Base-by-base conservation (phyloP, 2,329 filamentous ascomycete genomes). In the Fusarium verrucosum region DNA sequence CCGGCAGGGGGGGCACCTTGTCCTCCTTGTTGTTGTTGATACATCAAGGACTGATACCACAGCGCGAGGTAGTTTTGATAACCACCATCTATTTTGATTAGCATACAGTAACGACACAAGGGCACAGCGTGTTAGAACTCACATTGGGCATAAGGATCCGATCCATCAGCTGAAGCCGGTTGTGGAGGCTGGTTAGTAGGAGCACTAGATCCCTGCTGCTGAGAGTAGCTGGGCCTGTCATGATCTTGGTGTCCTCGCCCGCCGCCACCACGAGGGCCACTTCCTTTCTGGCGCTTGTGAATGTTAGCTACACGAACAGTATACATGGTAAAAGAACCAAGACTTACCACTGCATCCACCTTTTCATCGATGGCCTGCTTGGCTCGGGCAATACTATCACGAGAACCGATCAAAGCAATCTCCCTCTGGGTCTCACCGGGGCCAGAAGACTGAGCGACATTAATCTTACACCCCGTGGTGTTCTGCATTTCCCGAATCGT, bases 401-500 rank as follows among this genome's bases (percentile, higher is more conserved):
- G 86, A 33, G 85, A 87, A 63, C 93, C 94, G 64, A 95, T 90
- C 40, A 97, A 84, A 41, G 91, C 92, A 73, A 97, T 96, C 76
- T 96, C 91, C 72, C 93, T 89, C 76, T 95, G 89, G 56, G 88
- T 85, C 73, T 96, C 92, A 66, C 87, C 85, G 45, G 90, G 89
- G 16, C 90, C 90, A 32, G 88, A 89, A 9, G 92, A 89, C 71
- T 92, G 91, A 28, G 92, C 91, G 23, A 97, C 93, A 72, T 97
- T 97, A 82, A 97, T 96, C 81, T 96, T 96, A 84, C 94, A 97
- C 41, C 92, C 91, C 7, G 92, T 95, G 28, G 82, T 85, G 73
- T 88, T 90, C 77, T 97, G 93, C 89, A 97, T 96, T 69, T 96
- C 92, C 66, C 94, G 92, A 74, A 97, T 97, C 1, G 93, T 96